Evolutionary conservation across 768 basidiomycete genomes (phyloP).

Genomic region (Hypholoma sublateritium): DNA sequence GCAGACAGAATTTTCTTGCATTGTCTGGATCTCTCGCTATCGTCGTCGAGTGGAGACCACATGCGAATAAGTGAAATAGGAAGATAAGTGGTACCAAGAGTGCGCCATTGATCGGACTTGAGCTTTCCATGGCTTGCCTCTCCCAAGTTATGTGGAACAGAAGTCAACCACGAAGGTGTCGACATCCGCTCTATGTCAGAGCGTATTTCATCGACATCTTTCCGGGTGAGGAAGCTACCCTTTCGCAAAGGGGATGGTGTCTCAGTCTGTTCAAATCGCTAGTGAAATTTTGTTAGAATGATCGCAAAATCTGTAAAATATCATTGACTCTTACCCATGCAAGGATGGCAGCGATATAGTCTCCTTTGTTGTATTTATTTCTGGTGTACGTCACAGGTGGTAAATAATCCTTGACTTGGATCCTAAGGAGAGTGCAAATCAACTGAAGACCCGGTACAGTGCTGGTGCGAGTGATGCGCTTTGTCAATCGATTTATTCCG

Average conservation of each 20-base stretch:
- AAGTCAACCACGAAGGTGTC: constrained; percentile 6
- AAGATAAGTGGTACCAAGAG: neutral
- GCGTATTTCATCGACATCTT: neutral
- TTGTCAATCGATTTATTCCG: too few relatives aligned
- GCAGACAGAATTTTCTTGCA: neutral
- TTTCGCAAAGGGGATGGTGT: neutral
- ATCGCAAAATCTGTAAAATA: too few relatives aligned
- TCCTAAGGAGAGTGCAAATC: too few relatives aligned
- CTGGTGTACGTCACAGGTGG: too few relatives aligned
- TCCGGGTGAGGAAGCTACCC: neutral
- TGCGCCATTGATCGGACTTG: constrained; percentile 9
- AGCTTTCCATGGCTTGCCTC: constrained; percentile 2
- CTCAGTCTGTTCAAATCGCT: neutral
- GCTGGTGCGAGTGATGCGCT: too few relatives aligned
- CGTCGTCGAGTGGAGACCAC: neutral
- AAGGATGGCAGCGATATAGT: too few relatives aligned
- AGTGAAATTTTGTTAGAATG: neutral
- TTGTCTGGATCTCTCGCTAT: neutral
- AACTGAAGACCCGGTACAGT: too few relatives aligned
- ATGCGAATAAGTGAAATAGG: constrained; percentile 5
- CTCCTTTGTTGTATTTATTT: too few relatives aligned
- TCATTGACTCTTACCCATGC: too few relatives aligned
- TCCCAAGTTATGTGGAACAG: neutral
- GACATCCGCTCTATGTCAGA: neutral
- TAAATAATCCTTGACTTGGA: too few relatives aligned